Evolutionary conservation across 345 rosid species (phyloP).

Genomic region (Rubroshorea leprosula): DNA sequence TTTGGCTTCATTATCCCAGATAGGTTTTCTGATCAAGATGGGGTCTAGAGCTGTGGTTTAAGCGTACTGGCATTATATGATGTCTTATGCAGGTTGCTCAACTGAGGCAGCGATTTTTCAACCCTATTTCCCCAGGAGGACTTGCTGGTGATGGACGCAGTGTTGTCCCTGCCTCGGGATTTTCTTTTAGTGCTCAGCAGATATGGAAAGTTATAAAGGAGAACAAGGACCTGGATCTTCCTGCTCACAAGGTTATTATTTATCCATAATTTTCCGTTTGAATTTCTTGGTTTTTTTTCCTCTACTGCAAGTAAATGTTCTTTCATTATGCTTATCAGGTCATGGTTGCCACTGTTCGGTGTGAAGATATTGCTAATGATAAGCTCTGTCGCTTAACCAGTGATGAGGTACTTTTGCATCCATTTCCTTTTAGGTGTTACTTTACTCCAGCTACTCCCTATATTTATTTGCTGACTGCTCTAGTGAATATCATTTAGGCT

Average conservation of each 20-base stretch:
- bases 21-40: neutral
- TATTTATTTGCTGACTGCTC: conserved; percentile 8
- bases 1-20: neutral
- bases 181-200: conserved; percentile 73
- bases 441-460: conserved; percentile 7
- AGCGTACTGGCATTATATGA: neutral
- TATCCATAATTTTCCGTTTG: neutral
- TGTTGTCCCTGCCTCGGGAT: conserved; percentile 86
- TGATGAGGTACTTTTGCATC: conserved; percentile 46
- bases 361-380: conserved; percentile 82
- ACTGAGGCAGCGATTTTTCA: conserved; percentile 66
- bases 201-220: conserved; percentile 82
- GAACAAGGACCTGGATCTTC: conserved; percentile 89
- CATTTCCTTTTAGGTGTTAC: conserved; percentile 2
- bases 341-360: conserved; percentile 93
- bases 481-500: conserved; percentile 31
- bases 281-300: neutral
- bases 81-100: conserved; percentile 51
- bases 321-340: conserved; percentile 39
- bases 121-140: conserved; percentile 86
- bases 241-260: conserved; percentile 74
- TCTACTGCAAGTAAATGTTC: conserved; percentile 7
- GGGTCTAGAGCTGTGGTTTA: neutral
- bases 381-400: conserved; percentile 39
- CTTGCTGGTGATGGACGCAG: conserved; percentile 88